phyloP scores from a whole-genome alignment of 768 basidiomycete species.

The Tephrocybe rancida region DNA sequence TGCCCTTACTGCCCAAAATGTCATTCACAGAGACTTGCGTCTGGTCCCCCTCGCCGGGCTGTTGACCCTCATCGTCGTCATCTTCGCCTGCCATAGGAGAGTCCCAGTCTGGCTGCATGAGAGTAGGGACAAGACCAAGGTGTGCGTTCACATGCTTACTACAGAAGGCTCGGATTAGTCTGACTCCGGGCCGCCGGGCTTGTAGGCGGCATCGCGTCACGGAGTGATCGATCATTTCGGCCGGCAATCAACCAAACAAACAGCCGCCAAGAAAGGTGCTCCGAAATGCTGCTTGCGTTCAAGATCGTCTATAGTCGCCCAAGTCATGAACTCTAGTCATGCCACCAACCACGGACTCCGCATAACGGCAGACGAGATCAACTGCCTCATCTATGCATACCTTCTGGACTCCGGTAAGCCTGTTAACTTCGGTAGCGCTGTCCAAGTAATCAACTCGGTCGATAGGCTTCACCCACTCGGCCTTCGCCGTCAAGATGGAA shows the following conservation, averaged over 20 bases:
- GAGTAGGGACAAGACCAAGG: background rate
- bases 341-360: conserved; percentile 40
- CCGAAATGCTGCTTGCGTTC: background rate
- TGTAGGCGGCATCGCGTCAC: conserved; percentile 11
- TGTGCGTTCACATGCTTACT: conserved; percentile 8
- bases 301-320: background rate
- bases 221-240: conserved; percentile 20
- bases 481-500: conserved; percentile 80
- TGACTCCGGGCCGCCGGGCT: too few relatives aligned
- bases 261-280: background rate
- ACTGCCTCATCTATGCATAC: conserved; percentile 84
- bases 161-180: background rate
- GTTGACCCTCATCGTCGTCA: conserved; percentile 7
- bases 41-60: background rate
- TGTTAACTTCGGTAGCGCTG: background rate
- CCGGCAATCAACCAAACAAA: conserved; percentile 13
- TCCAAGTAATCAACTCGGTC: conserved; percentile 2
- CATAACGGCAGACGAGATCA: conserved; percentile 82
- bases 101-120: conserved; percentile 27
- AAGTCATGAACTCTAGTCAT: conserved; percentile 7
- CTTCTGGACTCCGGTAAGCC: conserved; percentile 75
- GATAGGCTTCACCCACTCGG: conserved; percentile 79
- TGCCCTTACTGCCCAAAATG: conserved; percentile 26
- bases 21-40: conserved; percentile 21
- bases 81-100: conserved; percentile 20